Base-by-base conservation (phyloP, 2,329 filamentous ascomycete species). In the Penicillium oxalicum region DNA sequence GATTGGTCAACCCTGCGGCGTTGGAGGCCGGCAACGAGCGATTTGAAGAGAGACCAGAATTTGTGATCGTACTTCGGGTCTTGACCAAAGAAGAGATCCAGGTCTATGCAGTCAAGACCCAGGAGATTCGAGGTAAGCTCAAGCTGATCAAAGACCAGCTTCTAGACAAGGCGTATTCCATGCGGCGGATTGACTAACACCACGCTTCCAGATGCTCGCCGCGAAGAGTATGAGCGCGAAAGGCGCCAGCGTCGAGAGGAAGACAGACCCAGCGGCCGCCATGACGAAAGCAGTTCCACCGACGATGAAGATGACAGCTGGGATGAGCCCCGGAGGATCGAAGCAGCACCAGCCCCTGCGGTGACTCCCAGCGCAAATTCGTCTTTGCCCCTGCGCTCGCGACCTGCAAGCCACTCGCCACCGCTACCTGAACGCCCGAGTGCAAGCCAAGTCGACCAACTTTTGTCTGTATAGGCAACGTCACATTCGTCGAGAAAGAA, bases 21-120 rank as follows among this genome's bases (percentile, higher is more conserved):
- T 73, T 97, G 40, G 86, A 88, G 49, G 79, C 87, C 52, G 87
- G 87, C n/a, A 87, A 93, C 60, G 91, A 96, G 72, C 79, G 91
- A 28, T 97, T 87, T 58, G 91, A 97, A 69, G 87, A 94, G 60
- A 81, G 90, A n/a, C 81, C 90, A 51, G 90, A 95, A 62, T 94
- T 90, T 67, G 90, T 97, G 50, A 95, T 96, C 66, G 90, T 96
- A 2, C 76, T 97, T 48, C 79, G 91, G 48, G 91, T 96, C 6
- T 69, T 97, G 64, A 87, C 82, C 41, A 88, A 87, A 68, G 88
- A 94, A 58, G 90, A 97, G 63, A 95, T 97, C 48, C 86, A 95
- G 68, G 84, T 82, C 32, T 90, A 95, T 64, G 89, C 90, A 9
- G 80, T 84, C 54, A 86, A 85, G 42, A 96, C 91, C 8, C 82